Evolutionary conservation across 768 basidiomycete genomes (phyloP), one percentile per base, ranked within the genome.

Genomic region (Boletus reticulatus): DNA sequence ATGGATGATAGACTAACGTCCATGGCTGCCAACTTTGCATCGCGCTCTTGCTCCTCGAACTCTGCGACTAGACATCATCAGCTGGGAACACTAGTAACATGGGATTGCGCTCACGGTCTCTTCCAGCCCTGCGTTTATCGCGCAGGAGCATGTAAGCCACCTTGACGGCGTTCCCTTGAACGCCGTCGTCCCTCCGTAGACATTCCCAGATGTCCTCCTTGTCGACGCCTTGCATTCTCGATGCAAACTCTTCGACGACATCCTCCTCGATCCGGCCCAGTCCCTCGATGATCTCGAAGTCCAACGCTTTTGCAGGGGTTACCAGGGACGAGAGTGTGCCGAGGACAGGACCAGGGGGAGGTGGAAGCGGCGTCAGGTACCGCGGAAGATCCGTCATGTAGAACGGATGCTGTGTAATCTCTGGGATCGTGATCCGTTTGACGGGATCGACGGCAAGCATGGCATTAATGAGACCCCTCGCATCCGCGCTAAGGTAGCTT

Each of bases 391-490:
- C 87, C 11, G 82, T 81, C 52, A 83, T 89, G 75, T 94, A 96
- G 79, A 94, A 99, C 0, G 94, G 88, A 64, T 95, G 89, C 45
- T 88, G 80, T 3, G 90, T 85, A 63, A 99, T 97, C 64, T 97
- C 93, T 34, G 88, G 84, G 17, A 98, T 83, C 0, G 94, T 98
- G 62, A 96, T 94, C 42, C 97, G 89, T 70, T 93, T 95, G 59
- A 98, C 82, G 13, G 95, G 94, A 73, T 99, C 96, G 24, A 96
- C 90, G 22, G 85, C 86, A 37, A 98, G 86, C 95, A 99, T 98
- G 36, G 85, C 77, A 27, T 81, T 80, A 65, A 99, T 91, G 48
- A 99, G 83, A 41, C 79, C 79, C 50, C 81, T 81, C 0, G 95
- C 92, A 47, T 95, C 91, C 1, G 78, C 68, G 1, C 90, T 88